Evolutionary conservation across 2,329 filamentous ascomycete genomes (phyloP), one percentile per base, ranked within the genome.

Genomic region (Cladophialophora psammophila): DNA sequence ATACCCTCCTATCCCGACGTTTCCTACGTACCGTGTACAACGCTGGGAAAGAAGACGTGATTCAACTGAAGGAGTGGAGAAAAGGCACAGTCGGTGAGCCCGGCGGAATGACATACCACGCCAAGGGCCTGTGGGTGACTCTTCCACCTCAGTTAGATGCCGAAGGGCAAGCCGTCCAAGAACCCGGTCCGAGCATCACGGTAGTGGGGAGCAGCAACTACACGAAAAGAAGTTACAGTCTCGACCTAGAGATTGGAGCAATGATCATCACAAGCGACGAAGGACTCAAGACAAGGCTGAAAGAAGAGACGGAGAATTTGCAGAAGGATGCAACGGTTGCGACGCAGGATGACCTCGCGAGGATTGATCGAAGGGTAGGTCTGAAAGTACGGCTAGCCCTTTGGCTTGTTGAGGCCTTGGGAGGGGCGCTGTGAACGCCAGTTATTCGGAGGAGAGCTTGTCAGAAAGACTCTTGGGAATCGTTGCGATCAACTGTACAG

Each of bases 81-180:
- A 85, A 85, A 54, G 95, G 95, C 8, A 91, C 88, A 0, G 91
- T 96, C 2, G 91, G 91, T 18, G 86, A 93, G 73, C 88, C 91
- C 0, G 92, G 84, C 0, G 94, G 93, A 0, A 99, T 96, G 95
- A 97, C 94, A 0, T 99, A 99, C 78, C 95, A 99, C 75, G 95
- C 95, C 56, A 99, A 99, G 79, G 95, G 63, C 87, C 90, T 70
- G 34, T 70, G 69, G 68, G 60, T 67, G 36, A 71, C 71, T 7
- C 55, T 72, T n/a, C 63, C 73, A 8, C 62, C 72, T 34, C 64
- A 69, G 26, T 32, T 63, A 15, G 62, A 42, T 53, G 38, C 64
- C n/a, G 63, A 71, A 18, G 57, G 48, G 5, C 20, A 69, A 18
- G 20, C 65, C 7, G 56, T 81, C 45, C 82, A 84, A 1, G 86